Evolutionary conservation across 2,329 filamentous ascomycete genomes (phyloP).

Genomic region (Pseudogymnoascus sp.): DNA sequence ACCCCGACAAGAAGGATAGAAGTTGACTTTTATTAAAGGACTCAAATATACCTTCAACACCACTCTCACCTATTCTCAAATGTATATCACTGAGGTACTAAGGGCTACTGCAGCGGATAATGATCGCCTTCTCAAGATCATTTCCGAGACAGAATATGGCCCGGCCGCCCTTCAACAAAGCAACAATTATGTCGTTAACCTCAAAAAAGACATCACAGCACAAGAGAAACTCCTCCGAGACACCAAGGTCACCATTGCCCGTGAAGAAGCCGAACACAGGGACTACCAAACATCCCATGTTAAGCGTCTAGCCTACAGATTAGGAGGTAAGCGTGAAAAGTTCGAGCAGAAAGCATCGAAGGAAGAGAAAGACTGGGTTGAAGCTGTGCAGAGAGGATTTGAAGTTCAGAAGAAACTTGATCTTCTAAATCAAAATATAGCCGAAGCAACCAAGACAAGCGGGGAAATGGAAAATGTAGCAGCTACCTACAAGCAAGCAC

Average conservation of each 20-base stretch:
- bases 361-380: constrained; percentile 47
- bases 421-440: constrained; percentile 32
- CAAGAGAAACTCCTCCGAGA: constrained; percentile 32
- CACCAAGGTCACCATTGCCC: constrained; percentile 34
- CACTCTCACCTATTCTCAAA: neutral
- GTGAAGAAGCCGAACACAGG: constrained; percentile 43
- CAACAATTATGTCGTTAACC: constrained; percentile 35
- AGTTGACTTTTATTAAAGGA: neutral
- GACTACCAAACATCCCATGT: constrained; percentile 44
- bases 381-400: constrained; percentile 40
- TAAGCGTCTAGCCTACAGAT: constrained; percentile 42
- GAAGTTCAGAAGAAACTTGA: constrained; percentile 36
- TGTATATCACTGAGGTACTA: constrained; percentile 27
- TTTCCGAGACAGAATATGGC: constrained; percentile 43
- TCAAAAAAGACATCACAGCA: constrained; percentile 33
- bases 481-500: constrained; percentile 32
- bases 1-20: neutral
- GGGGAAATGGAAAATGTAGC: constrained; percentile 31
- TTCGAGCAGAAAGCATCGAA: constrained; percentile 41
- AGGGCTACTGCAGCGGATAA: constrained; percentile 33
- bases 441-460: constrained; percentile 32
- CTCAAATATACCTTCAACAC: neutral
- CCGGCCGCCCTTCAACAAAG: constrained; percentile 38
- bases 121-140: constrained; percentile 35
- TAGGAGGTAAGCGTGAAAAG: constrained; percentile 40